Percentiles rank a stretch among this genome's conserved stretches.
Evolutionary conservation across 495 filamentous ascomycete genomes (phyloP).

Genomic region (Neurospora terricola): DNA sequence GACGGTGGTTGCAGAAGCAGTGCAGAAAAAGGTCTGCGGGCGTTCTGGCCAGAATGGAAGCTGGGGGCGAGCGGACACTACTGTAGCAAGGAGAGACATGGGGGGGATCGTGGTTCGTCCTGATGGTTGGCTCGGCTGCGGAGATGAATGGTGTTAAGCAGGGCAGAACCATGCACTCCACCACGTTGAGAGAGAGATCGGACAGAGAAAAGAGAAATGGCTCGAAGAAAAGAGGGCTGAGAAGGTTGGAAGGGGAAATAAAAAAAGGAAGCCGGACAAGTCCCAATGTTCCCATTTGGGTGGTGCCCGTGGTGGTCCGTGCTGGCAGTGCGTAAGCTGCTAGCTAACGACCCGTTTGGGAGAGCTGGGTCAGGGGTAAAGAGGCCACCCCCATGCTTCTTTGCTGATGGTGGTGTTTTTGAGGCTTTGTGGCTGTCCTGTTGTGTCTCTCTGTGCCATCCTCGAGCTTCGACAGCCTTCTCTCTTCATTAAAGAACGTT

Average conservation of each 20-base stretch:
- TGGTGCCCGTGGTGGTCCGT: not conserved
- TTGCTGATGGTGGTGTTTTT: not conserved
- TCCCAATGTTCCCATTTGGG: not conserved
- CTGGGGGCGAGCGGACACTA: not conserved
- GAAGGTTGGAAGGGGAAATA: not conserved
- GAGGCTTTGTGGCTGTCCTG: not conserved
- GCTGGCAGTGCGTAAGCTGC: not conserved
- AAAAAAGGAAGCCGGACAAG: not conserved
- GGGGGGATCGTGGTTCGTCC: not conserved
- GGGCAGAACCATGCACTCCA: not conserved
- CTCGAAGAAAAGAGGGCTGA: not conserved
- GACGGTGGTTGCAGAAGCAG: constrained; percentile 5
- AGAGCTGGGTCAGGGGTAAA: not conserved
- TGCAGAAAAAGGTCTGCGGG: not conserved
- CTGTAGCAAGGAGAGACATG: not conserved
- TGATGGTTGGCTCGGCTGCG: not conserved
- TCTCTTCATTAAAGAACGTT: not conserved
- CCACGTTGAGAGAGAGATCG: not conserved
- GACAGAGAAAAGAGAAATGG: not conserved
- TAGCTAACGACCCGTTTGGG: not conserved
- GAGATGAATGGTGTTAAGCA: not conserved
- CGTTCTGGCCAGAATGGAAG: not conserved
- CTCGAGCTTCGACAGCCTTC: not conserved
- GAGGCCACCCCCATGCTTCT: not conserved
- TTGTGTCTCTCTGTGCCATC: not conserved